A percentile compares a stretch with the other conserved stretches of the same genome.
phyloP scores from a whole-genome alignment of 2,329 filamentous ascomycete species.

The Colletotrichum tanaceti region DNA sequence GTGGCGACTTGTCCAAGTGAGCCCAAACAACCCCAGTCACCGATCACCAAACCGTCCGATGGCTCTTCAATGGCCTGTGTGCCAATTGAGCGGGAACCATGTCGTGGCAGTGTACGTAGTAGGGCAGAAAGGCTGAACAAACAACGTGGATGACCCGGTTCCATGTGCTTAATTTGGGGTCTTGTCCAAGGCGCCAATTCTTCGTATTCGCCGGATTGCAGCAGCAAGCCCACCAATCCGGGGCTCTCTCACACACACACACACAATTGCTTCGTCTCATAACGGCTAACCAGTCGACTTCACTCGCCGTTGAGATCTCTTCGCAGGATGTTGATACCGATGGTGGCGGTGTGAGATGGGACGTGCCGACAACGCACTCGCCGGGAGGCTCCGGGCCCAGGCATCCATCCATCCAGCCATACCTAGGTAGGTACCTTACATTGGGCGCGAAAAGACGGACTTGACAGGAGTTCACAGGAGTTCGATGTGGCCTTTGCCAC shows the following conservation, averaged over 20 bases:
- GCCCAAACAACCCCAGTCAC: neutral
- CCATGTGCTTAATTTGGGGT: slow-evolving; percentile 22
- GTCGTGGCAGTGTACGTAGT: too few species aligned
- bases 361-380: slow-evolving; percentile 21
- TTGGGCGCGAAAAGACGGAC: neutral
- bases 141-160: neutral
- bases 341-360: slow-evolving; percentile 11
- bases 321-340: neutral
- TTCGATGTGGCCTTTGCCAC: neutral
- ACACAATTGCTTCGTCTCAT: neutral
- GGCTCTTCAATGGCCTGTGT: neutral
- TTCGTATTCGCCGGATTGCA: slow-evolving; percentile 39
- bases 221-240: slow-evolving; percentile 26
- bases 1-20: neutral
- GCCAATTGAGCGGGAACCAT: neutral
- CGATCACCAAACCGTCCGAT: slow-evolving; percentile 13
- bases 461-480: neutral
- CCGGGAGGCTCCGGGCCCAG: slow-evolving; percentile 2
- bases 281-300: slow-evolving; percentile 8
- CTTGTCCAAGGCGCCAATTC: slow-evolving; percentile 30
- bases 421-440: too few species aligned
- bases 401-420: too few species aligned
- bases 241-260: slow-evolving; percentile 3
- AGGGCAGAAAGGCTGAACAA: neutral
- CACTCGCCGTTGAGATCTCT: slow-evolving; percentile 18